Base-by-base conservation (phyloP, 2,329 filamentous ascomycete species). In the Parascedosporium putredinis region DNA sequence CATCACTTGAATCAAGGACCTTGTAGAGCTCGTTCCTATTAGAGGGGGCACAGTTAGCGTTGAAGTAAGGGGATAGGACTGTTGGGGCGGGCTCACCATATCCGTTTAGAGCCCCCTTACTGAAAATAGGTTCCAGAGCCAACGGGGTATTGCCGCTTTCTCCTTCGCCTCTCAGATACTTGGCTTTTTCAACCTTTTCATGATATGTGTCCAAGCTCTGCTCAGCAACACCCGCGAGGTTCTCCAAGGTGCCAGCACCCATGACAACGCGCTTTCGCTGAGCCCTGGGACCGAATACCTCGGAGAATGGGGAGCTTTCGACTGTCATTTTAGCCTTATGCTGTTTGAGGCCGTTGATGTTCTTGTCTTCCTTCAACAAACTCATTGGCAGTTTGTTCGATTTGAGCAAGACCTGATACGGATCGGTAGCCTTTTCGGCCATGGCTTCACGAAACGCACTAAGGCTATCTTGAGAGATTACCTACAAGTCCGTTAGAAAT, bases 351-450 rank as follows among this genome's bases (percentile, higher is more conserved):
- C 90, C 91, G 60, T 95, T 91, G 58, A 83, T 78, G 44, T 60
- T 64, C 18, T 67, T 82, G 50, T 79, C 79, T 60, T 97, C 91
- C 54, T 82, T 78, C 62, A 98, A 95, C 64, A 98, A 71, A 57
- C 83, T 91, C 88, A 98, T 91, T 36, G 93, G 93, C 45, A 98
- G 76, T 72, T 97, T 97, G 69, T 97, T 97, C 57, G 86, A 86
- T 73, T 96, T 96, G 55, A 98, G 75, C n/a, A 97, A 79, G 53
- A 95, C 93, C 53, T 86, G 84, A 67, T 95, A 96, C 0, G 93
- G 93, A 62, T 98, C 89, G 16, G 83, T 83, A 48, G 87, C 83
- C 67, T 90, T 86, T 67, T 95, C 89, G 38, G 87, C 87, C 68
- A 98, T 91, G 23, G 93, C 93, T 53, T 90, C 84, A 54, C 93